A percentile compares a stretch with the other conserved stretches of the same genome.
phyloP scores from a whole-genome alignment of 192 early-diverging fungal genomes.

The Coemansia sp. region DNA sequence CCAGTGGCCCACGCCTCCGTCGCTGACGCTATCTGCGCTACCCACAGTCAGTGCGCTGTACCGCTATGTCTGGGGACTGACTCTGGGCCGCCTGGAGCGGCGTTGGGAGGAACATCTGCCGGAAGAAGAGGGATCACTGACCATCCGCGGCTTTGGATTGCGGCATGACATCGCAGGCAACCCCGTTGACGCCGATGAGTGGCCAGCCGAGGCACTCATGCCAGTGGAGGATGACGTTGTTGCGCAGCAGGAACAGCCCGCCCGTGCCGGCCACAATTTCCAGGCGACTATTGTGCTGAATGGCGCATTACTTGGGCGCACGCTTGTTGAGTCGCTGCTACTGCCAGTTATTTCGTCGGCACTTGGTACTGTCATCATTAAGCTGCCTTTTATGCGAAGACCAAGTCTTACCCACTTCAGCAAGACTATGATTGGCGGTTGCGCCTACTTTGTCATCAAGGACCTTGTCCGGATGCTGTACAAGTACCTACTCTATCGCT shows the following conservation, averaged over 20 bases:
- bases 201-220: background rate
- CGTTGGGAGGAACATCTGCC: constrained; percentile 57
- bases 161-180: constrained; percentile 3
- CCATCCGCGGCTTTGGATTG: constrained; percentile 21
- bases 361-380: constrained; percentile 56
- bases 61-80: constrained; percentile 56
- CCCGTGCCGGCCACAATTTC: constrained; percentile 20
- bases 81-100: constrained; percentile 57
- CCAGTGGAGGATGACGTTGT: background rate
- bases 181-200: background rate
- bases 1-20: constrained; percentile 62
- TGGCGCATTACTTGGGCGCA: constrained; percentile 56
- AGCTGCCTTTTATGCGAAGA: constrained; percentile 52
- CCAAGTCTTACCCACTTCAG: constrained; percentile 57
- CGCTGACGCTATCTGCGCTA: constrained; percentile 60
- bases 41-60: constrained; percentile 64
- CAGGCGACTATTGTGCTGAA: constrained; percentile 61
- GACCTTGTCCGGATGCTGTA: constrained; percentile 61
- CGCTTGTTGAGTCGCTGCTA: constrained; percentile 63
- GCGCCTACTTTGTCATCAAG: constrained; percentile 59
- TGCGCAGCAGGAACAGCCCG: constrained; percentile 8
- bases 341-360: constrained; percentile 67
- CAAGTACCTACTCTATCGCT: constrained; percentile 56
- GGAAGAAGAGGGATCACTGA: constrained; percentile 22
- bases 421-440: constrained; percentile 56